Percentiles rank a stretch among this genome's conserved stretches.
These are phyloP conservation scores for Trichoderma endophyticum DNA, from an alignment of 2,329 filamentous ascomycete species.

Conservation along the genomic window DNA sequence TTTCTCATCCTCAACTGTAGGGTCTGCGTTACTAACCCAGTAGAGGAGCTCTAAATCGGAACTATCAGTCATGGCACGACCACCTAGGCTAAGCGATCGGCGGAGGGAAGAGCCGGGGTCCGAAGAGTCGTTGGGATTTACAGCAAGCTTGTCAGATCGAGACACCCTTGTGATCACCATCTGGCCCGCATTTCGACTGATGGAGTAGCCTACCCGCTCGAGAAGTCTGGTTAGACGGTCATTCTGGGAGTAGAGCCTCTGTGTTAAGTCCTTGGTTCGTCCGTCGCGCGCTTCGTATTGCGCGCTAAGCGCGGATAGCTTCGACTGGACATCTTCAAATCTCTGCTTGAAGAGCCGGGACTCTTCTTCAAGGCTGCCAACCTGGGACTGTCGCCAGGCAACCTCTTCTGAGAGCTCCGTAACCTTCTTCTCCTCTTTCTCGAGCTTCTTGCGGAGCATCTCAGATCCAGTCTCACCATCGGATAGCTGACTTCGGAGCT, in stretches of 20 bases:
- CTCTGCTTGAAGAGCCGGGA: constrained; percentile 66
- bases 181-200: constrained; percentile 67
- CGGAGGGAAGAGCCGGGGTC: constrained; percentile 53
- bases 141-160: constrained; percentile 52
- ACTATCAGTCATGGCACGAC: constrained; percentile 56
- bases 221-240: constrained; percentile 79
- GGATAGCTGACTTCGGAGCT: constrained; percentile 68
- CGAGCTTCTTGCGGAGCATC: constrained; percentile 68
- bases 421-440: constrained; percentile 71
- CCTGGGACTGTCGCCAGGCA: constrained; percentile 70
- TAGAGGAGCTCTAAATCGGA: constrained; percentile 71
- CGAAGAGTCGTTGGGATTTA: constrained; percentile 57
- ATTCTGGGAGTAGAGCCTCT: constrained; percentile 77
- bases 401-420: constrained; percentile 66
- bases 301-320: constrained; percentile 48
- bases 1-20: constrained; percentile 65
- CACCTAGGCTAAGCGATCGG: constrained; percentile 51
- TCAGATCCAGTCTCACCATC: constrained; percentile 84
- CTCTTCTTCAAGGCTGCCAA: constrained; percentile 73
- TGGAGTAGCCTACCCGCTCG: constrained; percentile 80
- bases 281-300: constrained; percentile 68
- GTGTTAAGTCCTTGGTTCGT: constrained; percentile 78
- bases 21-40: constrained; percentile 72
- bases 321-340: constrained; percentile 51
- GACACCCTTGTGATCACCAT: constrained; percentile 74